A percentile compares a stretch with the other conserved stretches of the same genome.
Conservation (phyloP, 176 grass and related monocot genomes). For the Juncus inflexus region DNA sequence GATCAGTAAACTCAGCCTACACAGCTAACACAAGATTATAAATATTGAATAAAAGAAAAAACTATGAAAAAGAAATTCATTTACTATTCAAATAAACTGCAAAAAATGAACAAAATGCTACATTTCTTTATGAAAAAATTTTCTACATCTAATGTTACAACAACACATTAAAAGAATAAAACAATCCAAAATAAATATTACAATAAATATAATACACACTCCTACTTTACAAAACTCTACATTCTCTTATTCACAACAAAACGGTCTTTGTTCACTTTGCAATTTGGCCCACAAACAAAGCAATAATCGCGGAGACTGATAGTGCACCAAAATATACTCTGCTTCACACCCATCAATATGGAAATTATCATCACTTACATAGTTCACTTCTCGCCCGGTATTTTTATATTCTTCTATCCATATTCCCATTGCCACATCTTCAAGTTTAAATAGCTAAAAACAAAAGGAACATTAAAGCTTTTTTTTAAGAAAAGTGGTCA, state of each 20-base stretch:
- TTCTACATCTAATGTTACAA: conserved; percentile 10
- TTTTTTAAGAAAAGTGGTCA: background rate
- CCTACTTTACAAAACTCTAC: background rate
- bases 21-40: no score
- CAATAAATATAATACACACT: background rate
- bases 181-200: background rate
- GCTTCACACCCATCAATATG: conserved; percentile 75
- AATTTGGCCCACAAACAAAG: conserved; percentile 86
- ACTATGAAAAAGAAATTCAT: no score
- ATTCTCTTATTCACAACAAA: conserved; percentile 58
- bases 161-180: background rate
- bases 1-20: no score
- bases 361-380: conserved; percentile 61
- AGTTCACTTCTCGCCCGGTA: conserved; percentile 59
- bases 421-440: conserved; percentile 94
- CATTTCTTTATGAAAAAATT: background rate
- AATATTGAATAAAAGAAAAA: no score
- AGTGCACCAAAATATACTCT: conserved; percentile 81
- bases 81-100: conserved; percentile 1
- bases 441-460: conserved; percentile 86
- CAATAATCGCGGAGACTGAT: conserved; percentile 77
- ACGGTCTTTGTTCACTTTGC: conserved; percentile 50
- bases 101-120: conserved; percentile 12
- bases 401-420: conserved; percentile 78
- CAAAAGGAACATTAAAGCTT: conserved; percentile 6